phyloP scores from a whole-genome alignment of 2,329 filamentous ascomycete genomes.

The Paramyrothecium roridum region DNA sequence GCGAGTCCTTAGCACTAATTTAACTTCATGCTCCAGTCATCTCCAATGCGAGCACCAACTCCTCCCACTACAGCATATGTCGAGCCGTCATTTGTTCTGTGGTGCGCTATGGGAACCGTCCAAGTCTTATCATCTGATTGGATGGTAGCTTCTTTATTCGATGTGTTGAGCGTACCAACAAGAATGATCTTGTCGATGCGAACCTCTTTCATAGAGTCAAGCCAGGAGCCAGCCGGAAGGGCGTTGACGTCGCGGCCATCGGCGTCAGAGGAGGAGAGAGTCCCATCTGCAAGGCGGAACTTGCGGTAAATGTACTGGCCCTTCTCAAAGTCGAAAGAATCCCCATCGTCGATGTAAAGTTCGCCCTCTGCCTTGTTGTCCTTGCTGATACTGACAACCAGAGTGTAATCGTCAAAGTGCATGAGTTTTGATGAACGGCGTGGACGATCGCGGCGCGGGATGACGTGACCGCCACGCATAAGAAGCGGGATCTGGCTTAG shows the following conservation, averaged over 20 bases:
- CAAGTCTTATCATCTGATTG: conserved; percentile 50
- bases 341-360: conserved; percentile 89
- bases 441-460: conserved; percentile 84
- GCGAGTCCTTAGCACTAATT: no score
- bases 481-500: conserved; percentile 85
- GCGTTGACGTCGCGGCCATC: conserved; percentile 51
- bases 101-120: conserved; percentile 60
- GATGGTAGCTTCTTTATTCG: conserved; percentile 63
- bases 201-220: conserved; percentile 76
- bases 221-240: conserved; percentile 62
- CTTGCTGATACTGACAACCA: conserved; percentile 71
- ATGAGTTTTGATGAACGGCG: conserved; percentile 83
- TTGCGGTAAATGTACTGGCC: conserved; percentile 85
- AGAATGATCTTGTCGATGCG: conserved; percentile 80
- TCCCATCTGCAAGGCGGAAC: conserved; percentile 63
- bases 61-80: conserved; percentile 52
- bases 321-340: conserved; percentile 81
- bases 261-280: conserved; percentile 65
- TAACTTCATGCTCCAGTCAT: conserved; percentile 46
- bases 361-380: conserved; percentile 64
- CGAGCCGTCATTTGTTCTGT: conserved; percentile 41
- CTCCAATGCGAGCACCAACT: conserved; percentile 48
- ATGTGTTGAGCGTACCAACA: conserved; percentile 71
- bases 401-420: conserved; percentile 92
- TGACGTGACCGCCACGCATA: conserved; percentile 90